phyloP scores from a whole-genome alignment of 73 alveolate species.

The Paramecium tetraurelia region DNA sequence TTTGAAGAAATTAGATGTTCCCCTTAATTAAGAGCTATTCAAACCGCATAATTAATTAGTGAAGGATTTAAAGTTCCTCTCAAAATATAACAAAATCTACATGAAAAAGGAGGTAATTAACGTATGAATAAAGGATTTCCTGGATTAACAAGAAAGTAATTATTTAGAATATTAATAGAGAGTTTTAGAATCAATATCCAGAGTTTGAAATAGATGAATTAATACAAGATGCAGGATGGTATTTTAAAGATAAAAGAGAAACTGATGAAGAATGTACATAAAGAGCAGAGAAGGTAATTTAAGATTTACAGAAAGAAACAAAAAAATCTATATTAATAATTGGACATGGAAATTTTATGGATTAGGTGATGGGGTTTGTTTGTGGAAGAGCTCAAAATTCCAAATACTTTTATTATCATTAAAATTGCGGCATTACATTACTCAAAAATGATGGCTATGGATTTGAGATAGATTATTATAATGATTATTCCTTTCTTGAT shows the following conservation, averaged over 20 bases:
- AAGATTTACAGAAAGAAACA: background rate
- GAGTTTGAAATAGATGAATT: background rate
- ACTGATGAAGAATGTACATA: background rate
- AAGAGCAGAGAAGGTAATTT: background rate
- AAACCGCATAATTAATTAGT: background rate
- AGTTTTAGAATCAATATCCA: background rate
- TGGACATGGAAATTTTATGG: constrained; percentile 1
- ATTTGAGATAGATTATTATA: background rate
- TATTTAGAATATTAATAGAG: background rate
- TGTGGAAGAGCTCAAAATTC: background rate
- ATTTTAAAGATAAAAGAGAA: background rate
- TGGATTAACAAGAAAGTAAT: constrained; percentile 22
- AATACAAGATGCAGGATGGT: constrained; percentile 26
- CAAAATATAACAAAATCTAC: background rate
- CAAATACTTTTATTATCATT: background rate
- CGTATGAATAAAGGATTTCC: background rate
- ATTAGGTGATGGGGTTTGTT: background rate
- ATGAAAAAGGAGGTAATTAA: background rate
- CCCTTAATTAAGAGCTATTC: background rate
- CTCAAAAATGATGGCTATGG: background rate
- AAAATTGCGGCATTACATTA: background rate
- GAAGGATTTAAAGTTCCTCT: background rate
- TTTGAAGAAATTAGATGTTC: constrained; percentile 25
- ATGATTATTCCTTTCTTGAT: background rate
- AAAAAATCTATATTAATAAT: background rate